Conservation (phyloP, 2,329 filamentous ascomycete genomes). For the Dactylellina haptotyla region DNA sequence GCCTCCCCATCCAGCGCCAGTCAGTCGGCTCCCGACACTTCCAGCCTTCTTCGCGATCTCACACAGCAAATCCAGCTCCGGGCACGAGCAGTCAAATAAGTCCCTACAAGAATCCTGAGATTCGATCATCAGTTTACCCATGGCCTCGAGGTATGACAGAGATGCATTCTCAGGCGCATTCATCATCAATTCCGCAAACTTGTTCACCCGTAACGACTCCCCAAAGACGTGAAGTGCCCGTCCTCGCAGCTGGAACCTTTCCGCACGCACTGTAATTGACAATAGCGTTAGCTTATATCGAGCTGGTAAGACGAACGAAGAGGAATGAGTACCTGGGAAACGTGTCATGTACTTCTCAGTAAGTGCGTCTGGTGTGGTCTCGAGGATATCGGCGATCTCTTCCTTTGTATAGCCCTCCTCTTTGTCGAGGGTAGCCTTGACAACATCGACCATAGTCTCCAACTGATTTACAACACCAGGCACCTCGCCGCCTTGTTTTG, state of each 20-base stretch:
- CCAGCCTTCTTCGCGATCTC: conserved; percentile 79
- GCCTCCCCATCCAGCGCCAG: conserved; percentile 95
- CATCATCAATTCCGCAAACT: conserved; percentile 80
- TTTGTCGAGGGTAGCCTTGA: conserved; percentile 76
- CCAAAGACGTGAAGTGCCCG: conserved; percentile 89
- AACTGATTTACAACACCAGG: conserved; percentile 72
- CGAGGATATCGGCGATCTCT: conserved; percentile 79
- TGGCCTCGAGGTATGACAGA: conserved; percentile 74
- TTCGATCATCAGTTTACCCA: conserved; percentile 86
- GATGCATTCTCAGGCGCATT: conserved; percentile 65
- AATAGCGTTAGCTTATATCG: background rate
- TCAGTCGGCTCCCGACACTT: conserved; percentile 84
- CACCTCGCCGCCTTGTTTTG: conserved; percentile 63
- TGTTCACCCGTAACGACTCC: conserved; percentile 85
- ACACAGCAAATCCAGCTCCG: conserved; percentile 91
- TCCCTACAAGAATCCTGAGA: conserved; percentile 89
- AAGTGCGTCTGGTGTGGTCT: conserved; percentile 75
- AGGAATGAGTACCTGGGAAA: conserved; percentile 69
- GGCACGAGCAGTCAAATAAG: conserved; percentile 88
- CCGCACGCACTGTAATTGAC: conserved; percentile 72
- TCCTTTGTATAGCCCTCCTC: conserved; percentile 87
- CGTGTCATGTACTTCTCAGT: conserved; percentile 82
- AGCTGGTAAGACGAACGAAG: background rate
- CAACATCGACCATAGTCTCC: conserved; percentile 74
- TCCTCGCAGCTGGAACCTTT: conserved; percentile 86